Evolutionary conservation across 1,284 basidiomycete genomes (phyloP).

Genomic region (Apiotrichum brassicae): DNA sequence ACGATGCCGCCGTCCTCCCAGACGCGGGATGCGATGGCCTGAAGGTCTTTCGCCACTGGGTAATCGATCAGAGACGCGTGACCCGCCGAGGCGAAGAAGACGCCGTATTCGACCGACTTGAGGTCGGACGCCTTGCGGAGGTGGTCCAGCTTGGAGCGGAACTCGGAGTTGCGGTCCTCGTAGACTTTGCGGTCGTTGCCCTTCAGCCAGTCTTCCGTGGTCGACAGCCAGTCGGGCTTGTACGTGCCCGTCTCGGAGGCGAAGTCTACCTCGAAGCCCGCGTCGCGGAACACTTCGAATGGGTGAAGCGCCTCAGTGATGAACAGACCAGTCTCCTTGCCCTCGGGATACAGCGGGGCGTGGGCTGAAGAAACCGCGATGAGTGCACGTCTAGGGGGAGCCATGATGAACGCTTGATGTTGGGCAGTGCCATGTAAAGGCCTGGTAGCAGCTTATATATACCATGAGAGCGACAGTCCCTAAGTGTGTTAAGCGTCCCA

Average conservation of each 20-base stretch:
- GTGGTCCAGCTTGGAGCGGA: conserved; percentile 17
- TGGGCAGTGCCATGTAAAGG: too few relatives aligned
- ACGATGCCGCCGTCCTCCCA: conserved; percentile 18
- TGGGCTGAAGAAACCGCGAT: conserved; percentile 19
- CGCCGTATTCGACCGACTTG: conserved; percentile 10
- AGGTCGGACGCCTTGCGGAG: conserved; percentile 13
- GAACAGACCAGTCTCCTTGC: conserved; percentile 21
- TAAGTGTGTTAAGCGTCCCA: too few relatives aligned
- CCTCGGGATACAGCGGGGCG: conserved; percentile 12
- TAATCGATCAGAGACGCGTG: conserved; percentile 22
- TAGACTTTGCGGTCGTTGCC: conserved; percentile 10
- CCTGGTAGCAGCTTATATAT: too few relatives aligned
- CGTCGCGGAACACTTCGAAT: conserved; percentile 16
- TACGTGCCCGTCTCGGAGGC: conserved; percentile 17
- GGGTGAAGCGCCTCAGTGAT: conserved; percentile 24
- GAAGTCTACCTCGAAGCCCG: conserved; percentile 22
- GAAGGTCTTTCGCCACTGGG: conserved; percentile 12
- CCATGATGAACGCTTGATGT: too few relatives aligned
- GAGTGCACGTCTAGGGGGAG: conserved; percentile 17
- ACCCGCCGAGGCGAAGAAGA: conserved; percentile 22
- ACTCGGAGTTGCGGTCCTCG: conserved; percentile 15
- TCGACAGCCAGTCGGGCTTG: conserved; percentile 15
- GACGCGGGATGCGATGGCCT: conserved; percentile 12
- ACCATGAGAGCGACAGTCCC: too few relatives aligned
- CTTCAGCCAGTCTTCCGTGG: conserved; percentile 10